Evolutionary conservation across 2,329 filamentous ascomycete species (phyloP).

Genomic region (Parastagonospora avenae): DNA sequence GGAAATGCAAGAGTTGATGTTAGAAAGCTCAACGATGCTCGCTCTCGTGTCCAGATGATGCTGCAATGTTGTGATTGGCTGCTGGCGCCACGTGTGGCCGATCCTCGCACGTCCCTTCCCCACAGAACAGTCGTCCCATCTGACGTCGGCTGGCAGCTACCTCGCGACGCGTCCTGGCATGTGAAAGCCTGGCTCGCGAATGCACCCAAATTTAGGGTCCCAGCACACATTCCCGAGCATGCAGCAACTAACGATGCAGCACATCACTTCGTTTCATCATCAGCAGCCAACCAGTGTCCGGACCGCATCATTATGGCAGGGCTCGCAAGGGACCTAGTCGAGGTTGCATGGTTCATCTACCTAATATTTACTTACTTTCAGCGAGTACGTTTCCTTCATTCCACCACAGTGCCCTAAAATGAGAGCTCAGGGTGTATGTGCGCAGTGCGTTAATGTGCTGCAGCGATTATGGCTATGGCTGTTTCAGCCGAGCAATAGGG

Average conservation of each 20-base stretch:
- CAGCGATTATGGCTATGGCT: slow-evolving; percentile 74
- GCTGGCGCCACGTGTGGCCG: slow-evolving; percentile 14
- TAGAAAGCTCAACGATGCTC: neutral
- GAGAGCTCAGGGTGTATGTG: neutral
- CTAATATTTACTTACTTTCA: slow-evolving; percentile 50
- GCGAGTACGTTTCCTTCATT: slow-evolving; percentile 35
- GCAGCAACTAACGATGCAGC: slow-evolving; percentile 34
- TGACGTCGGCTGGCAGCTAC: neutral
- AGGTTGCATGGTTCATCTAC: slow-evolving; percentile 39
- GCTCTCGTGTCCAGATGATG: neutral
- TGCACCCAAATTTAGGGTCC: slow-evolving; percentile 4
- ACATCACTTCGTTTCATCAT: slow-evolving; percentile 12
- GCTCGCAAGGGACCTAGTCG: slow-evolving; percentile 23
- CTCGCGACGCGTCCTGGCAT: slow-evolving; percentile 7
- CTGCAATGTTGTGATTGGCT: slow-evolving; percentile 1
- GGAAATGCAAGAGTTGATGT: neutral
- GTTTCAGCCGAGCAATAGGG: slow-evolving; percentile 66
- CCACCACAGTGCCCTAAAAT: neutral
- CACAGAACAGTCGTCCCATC: neutral
- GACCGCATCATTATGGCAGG: slow-evolving; percentile 27
- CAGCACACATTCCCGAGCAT: slow-evolving; percentile 14
- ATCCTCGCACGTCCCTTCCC: neutral
- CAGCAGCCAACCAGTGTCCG: slow-evolving; percentile 17
- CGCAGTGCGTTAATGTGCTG: slow-evolving; percentile 26
- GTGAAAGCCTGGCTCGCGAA: slow-evolving; percentile 25